phyloP scores from a whole-genome alignment of 169 alveolate species.

The Cryptosporidium viatorum region DNA sequence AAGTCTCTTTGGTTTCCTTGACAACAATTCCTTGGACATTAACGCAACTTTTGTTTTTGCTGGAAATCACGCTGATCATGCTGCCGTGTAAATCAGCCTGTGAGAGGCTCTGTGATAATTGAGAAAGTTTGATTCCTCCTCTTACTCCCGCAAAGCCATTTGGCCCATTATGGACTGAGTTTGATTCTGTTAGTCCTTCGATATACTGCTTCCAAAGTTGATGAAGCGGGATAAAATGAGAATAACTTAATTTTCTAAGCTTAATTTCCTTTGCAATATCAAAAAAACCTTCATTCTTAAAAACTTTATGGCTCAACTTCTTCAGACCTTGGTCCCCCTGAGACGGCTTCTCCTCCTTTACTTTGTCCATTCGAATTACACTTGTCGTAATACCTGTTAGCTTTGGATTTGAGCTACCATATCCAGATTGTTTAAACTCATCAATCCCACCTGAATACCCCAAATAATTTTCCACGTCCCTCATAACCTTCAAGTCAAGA shows the following conservation, averaged over 20 bases:
- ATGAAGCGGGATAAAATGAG: slow-evolving; percentile 51
- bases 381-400: slow-evolving; percentile 58
- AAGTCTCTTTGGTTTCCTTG: slow-evolving; percentile 69
- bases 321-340: not conserved
- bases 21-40: slow-evolving; percentile 58
- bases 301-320: slow-evolving; percentile 2
- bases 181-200: slow-evolving; percentile 2
- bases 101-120: slow-evolving; percentile 30
- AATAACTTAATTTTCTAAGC: slow-evolving; percentile 19
- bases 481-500: slow-evolving; percentile 22
- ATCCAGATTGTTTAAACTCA: not conserved
- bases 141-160: not conserved
- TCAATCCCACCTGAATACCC: not conserved
- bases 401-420: slow-evolving; percentile 28
- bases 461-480: slow-evolving; percentile 12
- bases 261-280: slow-evolving; percentile 36
- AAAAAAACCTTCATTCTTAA: slow-evolving; percentile 43
- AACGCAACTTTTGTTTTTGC: slow-evolving; percentile 41
- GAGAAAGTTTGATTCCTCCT: slow-evolving; percentile 23
- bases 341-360: slow-evolving; percentile 4
- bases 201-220: slow-evolving; percentile 67
- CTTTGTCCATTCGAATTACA: slow-evolving; percentile 57
- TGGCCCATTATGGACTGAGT: not conserved
- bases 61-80: slow-evolving; percentile 23
- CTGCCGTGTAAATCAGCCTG: slow-evolving; percentile 64